Evolutionary conservation across 208 protist species (phyloP).

Genomic region (Trypanosoma grayi): DNA sequence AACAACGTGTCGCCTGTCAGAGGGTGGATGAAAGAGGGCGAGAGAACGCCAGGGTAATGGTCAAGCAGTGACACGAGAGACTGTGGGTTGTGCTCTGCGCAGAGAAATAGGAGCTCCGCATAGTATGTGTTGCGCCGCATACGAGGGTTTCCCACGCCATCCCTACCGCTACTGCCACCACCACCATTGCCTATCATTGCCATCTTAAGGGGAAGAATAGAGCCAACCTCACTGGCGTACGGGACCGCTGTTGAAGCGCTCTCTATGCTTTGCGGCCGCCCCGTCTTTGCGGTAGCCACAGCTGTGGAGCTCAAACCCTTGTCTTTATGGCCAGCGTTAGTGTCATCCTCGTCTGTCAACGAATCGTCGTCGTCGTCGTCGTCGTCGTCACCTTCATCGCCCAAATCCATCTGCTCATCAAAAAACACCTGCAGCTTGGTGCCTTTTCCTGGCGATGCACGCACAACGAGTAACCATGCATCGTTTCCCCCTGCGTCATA

Average conservation of each 20-base stretch:
- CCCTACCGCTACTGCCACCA: background rate
- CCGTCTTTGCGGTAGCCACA: too few species aligned
- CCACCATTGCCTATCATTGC: too few species aligned
- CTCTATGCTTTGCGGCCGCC: too few species aligned
- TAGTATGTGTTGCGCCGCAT: constrained; percentile 7
- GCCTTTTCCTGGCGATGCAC: constrained; percentile 19
- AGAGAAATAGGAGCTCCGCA: constrained; percentile 35
- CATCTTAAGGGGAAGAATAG: too few species aligned
- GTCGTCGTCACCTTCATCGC: background rate
- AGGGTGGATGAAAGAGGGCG: constrained; percentile 26
- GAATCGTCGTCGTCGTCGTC: background rate
- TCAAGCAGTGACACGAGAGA: constrained; percentile 29
- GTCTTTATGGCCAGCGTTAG: background rate
- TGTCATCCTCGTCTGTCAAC: background rate
- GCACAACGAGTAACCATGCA: constrained; percentile 67
- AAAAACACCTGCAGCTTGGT: constrained; percentile 25
- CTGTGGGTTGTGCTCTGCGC: constrained; percentile 48
- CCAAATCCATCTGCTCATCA: constrained; percentile 17
- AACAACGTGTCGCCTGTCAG: constrained; percentile 49
- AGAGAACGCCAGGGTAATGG: constrained; percentile 27
- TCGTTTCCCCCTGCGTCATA: constrained; percentile 64
- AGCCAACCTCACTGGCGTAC: too few species aligned
- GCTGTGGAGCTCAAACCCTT: too few species aligned
- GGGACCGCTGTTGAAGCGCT: too few species aligned
- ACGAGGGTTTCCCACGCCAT: background rate